phyloP scores from a whole-genome alignment of 305 asterid species.

The Solanum hybrid region DNA sequence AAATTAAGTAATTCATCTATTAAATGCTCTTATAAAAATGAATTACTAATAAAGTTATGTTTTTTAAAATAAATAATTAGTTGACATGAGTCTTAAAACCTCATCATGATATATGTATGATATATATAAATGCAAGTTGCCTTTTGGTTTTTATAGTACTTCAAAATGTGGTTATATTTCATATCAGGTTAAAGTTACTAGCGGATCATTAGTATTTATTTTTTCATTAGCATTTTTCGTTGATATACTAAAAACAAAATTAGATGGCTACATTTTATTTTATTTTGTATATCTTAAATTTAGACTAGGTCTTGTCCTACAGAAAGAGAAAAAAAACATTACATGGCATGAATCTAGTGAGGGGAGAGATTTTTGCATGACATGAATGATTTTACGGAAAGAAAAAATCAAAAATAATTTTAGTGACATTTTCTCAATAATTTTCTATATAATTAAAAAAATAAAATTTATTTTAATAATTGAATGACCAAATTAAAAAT shows the following conservation, averaged over 20 bases:
- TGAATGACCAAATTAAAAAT: neutral
- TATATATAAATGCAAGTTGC: neutral
- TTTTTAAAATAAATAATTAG: neutral
- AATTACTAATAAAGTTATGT: neutral
- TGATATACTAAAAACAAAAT: neutral
- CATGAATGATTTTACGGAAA: neutral
- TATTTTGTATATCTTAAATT: neutral
- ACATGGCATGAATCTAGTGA: neutral
- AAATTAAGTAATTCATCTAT: neutral
- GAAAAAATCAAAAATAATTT: neutral
- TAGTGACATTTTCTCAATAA: neutral
- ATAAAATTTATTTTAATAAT: neutral
- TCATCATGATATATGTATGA: neutral
- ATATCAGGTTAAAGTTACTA: neutral
- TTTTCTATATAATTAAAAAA: neutral
- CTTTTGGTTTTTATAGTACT: neutral
- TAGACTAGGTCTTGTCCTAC: neutral
- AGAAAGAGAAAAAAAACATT: fast-evolving
- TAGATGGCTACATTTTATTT: neutral
- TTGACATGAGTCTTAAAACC: neutral
- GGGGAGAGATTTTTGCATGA: neutral
- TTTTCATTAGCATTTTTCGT: neutral
- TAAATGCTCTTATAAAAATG: neutral
- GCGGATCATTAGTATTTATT: neutral
- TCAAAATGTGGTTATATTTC: neutral